Percentiles rank a stretch among this genome's conserved stretches.
Evolutionary conservation across 1,284 basidiomycete genomes (phyloP).

Genomic region (Mrakiaceae sp.): DNA sequence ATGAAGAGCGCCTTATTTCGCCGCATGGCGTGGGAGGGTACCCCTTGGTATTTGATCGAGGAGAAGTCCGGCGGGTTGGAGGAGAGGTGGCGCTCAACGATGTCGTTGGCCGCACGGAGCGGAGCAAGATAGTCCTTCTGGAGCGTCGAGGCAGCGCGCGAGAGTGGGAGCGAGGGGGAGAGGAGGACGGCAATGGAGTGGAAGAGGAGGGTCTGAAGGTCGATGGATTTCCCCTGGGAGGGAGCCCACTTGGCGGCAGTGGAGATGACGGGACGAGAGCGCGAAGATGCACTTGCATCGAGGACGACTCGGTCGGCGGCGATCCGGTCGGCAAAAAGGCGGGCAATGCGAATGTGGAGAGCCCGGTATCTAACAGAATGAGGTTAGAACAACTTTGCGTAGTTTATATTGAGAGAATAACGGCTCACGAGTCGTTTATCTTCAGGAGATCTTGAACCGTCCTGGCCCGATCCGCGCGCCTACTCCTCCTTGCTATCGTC

Average conservation of each 20-base stretch:
- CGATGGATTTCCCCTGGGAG: constrained; percentile 46
- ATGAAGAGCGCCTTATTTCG: constrained; percentile 45
- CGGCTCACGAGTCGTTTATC: no score
- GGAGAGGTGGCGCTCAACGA: constrained; percentile 40
- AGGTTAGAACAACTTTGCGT: no score
- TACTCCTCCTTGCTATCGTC: no score
- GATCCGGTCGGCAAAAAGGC: constrained; percentile 48
- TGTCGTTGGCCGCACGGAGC: constrained; percentile 39
- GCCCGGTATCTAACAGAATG: constrained; percentile 42
- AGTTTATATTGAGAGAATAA: no score
- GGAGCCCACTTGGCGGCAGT: constrained; percentile 61
- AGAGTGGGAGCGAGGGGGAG: constrained; percentile 38
- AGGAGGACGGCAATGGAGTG: constrained; percentile 50
- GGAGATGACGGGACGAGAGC: constrained; percentile 39
- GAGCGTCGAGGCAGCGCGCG: constrained; percentile 41
- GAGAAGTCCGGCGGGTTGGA: background rate
- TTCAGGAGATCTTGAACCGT: no score
- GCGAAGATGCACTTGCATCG: constrained; percentile 18
- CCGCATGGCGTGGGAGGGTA: constrained; percentile 51
- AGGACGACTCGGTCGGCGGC: constrained; percentile 36
- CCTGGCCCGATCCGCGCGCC: no score
- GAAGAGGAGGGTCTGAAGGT: constrained; percentile 50
- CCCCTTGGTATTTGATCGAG: constrained; percentile 32
- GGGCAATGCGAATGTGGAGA: constrained; percentile 50
- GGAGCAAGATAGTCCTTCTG: constrained; percentile 37